Evolutionary conservation across 768 basidiomycete genomes (phyloP).

Genomic region (Boletus rufocinnamomeus): DNA sequence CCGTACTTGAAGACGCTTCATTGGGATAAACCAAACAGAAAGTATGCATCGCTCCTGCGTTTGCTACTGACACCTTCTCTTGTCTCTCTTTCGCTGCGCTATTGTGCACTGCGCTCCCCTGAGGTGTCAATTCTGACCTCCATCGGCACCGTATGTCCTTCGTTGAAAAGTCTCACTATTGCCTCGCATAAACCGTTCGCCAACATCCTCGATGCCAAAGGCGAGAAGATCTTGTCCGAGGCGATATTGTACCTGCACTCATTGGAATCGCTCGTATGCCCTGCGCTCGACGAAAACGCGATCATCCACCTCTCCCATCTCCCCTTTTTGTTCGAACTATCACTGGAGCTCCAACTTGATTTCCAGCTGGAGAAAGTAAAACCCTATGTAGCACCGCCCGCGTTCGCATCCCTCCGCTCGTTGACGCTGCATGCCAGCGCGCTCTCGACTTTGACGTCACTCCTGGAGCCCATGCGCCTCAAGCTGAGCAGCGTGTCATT

Average conservation of each 20-base stretch:
- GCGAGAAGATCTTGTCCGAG: constrained; percentile 25
- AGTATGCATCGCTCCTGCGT: constrained; percentile 22
- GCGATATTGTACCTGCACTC: constrained; percentile 20
- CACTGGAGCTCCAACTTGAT: constrained; percentile 17
- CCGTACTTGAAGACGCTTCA: constrained; percentile 24
- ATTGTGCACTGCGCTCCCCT: constrained; percentile 12
- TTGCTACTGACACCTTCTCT: constrained; percentile 27
- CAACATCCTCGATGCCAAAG: constrained; percentile 12
- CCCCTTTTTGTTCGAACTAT: constrained; percentile 16
- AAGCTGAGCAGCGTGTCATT: constrained; percentile 19
- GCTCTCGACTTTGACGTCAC: constrained; percentile 22
- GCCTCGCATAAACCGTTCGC: not conserved
- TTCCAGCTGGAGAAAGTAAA: constrained; percentile 18
- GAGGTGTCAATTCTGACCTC: constrained; percentile 23
- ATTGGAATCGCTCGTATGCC: constrained; percentile 21
- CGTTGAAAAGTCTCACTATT: constrained; percentile 19
- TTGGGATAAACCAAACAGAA: constrained; percentile 20
- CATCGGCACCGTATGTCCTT: constrained; percentile 25
- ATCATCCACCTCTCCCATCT: constrained; percentile 29
- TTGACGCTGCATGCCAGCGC: constrained; percentile 10
- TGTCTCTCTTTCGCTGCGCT: constrained; percentile 13
- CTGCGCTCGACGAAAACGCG: constrained; percentile 22
- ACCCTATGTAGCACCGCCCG: constrained; percentile 13
- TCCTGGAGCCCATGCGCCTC: constrained; percentile 24
- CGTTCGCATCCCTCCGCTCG: constrained; percentile 17